Evolutionary conservation across 208 protist species (phyloP).

Genomic region (Wallacemonas sp.): DNA sequence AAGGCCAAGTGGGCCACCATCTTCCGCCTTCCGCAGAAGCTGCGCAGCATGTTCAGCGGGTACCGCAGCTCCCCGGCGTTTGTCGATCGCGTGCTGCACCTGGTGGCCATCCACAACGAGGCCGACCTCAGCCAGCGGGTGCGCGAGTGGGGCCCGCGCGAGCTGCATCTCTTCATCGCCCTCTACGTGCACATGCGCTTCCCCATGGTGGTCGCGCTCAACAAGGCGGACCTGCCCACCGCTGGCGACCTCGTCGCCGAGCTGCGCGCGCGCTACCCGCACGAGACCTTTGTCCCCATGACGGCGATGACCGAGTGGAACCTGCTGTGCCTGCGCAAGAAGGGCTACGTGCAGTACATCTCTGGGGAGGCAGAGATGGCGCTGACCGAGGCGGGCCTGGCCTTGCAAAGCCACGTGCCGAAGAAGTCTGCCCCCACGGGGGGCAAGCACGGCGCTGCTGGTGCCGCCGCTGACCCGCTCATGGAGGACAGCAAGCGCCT

Average conservation of each 20-base stretch:
- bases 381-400: background rate
- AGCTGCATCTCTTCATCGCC: constrained; percentile 91
- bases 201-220: constrained; percentile 91
- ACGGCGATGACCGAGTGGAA: constrained; percentile 78
- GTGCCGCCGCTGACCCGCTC: constrained; percentile 9
- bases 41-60: constrained; percentile 92
- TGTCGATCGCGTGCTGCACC: constrained; percentile 67
- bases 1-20: constrained; percentile 79
- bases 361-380: constrained; percentile 39
- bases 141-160: constrained; percentile 53
- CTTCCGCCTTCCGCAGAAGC: constrained; percentile 58
- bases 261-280: constrained; percentile 61
- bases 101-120: constrained; percentile 52
- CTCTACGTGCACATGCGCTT: constrained; percentile 90
- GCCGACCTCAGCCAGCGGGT: constrained; percentile 36
- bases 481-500: constrained; percentile 32
- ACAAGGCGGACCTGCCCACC: constrained; percentile 88
- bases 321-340: constrained; percentile 62
- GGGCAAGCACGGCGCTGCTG: background rate
- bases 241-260: constrained; percentile 38
- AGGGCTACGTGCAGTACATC: constrained; percentile 60
- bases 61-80: constrained; percentile 84
- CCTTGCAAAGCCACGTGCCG: background rate
- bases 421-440: background rate
- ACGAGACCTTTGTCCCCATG: constrained; percentile 80